Base-by-base conservation (phyloP, 1,284 basidiomycete species). In the Leccinum griseonigrum region DNA sequence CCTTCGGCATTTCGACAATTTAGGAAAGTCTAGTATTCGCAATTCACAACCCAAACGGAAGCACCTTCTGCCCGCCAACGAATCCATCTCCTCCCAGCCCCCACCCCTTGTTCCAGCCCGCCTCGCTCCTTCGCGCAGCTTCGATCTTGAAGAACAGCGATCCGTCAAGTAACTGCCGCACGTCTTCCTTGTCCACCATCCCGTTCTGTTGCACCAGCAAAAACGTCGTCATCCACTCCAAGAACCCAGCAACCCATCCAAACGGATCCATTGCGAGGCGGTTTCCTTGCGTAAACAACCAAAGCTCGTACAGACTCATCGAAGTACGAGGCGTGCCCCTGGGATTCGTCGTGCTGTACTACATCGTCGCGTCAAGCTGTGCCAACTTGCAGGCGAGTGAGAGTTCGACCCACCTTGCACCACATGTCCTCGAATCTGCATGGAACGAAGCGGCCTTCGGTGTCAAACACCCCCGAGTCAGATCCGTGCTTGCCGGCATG, bases 401-500 rank as follows among this genome's bases (percentile, higher is more conserved):
- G 18, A 48, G 11, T 26, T 18, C n/a, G 10, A 66, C 63, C 57
- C 55, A 78, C 77, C 70, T 77, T 78, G 62, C 70, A 64, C 71
- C 79, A 79, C 61, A 78, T 75, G 62, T 79, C 78, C 61, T 78
- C 76, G 56, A 79, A 77, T 60, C 72, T 75, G 64, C 74, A 73
- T 11, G 78, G 71, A 22, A 75, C 60, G 66, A 79, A 81, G 3
- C 79, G 69, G 1, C 80, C 80, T 61, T 80, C 78, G 58, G 70
- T 74, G 60, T 83, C 80, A 59, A 78, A 82, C 11, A 71, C 70
- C 46, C 78, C 79, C 16, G 79, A 55, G 54, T 55, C 51, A n/a
- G 51, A 52, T 52, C 82, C 82, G 59, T 83, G 82, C 70, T 83
- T 83, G 67, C 68, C 70, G 16, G 75, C 71, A 55, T 81, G 79